phyloP scores from a whole-genome alignment of 176 grass and related monocot genomes.

The Areca catechu region DNA sequence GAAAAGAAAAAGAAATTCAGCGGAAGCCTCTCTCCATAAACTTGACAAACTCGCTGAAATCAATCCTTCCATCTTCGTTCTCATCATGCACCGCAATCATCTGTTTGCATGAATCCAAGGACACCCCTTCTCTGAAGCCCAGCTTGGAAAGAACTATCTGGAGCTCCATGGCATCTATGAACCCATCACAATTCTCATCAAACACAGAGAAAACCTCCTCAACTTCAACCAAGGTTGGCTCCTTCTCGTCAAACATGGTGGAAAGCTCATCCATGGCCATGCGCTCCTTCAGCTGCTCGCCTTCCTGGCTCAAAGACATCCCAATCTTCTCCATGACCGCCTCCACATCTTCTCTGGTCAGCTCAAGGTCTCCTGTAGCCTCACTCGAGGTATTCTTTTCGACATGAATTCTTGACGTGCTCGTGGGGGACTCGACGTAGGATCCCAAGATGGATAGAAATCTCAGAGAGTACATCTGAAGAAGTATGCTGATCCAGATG shows the following conservation, averaged over 20 bases:
- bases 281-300: background rate
- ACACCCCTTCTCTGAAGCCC: slow-evolving; percentile 30
- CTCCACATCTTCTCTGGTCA: slow-evolving; percentile 28
- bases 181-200: slow-evolving; percentile 58
- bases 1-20: slow-evolving; percentile 13
- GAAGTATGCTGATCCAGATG: background rate
- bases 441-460: too few relatives aligned
- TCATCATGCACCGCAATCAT: slow-evolving; percentile 68
- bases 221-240: slow-evolving; percentile 52
- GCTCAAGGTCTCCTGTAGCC: background rate
- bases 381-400: background rate
- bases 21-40: slow-evolving; percentile 39
- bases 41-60: slow-evolving; percentile 60
- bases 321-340: slow-evolving; percentile 25
- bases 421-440: too few relatives aligned
- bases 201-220: slow-evolving; percentile 59
- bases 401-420: background rate
- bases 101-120: slow-evolving; percentile 31
- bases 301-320: slow-evolving; percentile 20
- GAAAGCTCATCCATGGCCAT: slow-evolving; percentile 49
- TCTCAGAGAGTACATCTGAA: background rate
- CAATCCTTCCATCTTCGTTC: slow-evolving; percentile 63
- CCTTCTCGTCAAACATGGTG: slow-evolving; percentile 62
- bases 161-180: slow-evolving; percentile 58
- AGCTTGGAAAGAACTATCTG: slow-evolving; percentile 49